Base-by-base conservation (phyloP, 1,284 basidiomycete genomes). In the Austroboletus niveus region DNA sequence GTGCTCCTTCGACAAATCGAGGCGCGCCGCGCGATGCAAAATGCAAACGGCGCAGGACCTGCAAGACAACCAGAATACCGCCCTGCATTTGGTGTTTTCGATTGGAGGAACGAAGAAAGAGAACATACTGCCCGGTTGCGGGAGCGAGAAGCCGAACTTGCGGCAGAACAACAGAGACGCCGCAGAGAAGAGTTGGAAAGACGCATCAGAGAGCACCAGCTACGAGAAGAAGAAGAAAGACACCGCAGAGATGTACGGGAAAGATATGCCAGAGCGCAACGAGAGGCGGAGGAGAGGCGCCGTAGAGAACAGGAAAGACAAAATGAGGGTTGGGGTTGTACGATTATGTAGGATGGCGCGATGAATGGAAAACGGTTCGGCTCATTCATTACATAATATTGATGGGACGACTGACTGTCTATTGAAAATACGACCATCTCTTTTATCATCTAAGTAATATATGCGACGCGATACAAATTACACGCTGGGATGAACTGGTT, bases 1-100 rank as follows among this genome's bases (percentile, higher is more conserved):
- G 64, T 53, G 11, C 45, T 63, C 2, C 30, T 61, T 15, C 51
- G 58, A 14, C 60, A 51, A 31, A 44, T 22, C 11, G 60, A 66
- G 24, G 20, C 12, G 24, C 45, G 54, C 20, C 50, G 59, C 14
- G 40, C 29, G 15, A 5, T 42, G 7, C 51, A 30, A 10, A 40
- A 45, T 11, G 44, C 22, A 6, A 32, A 52, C 7, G 36, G 9
- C 4, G 42, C n/a, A 27, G 41, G 17, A 4, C 43, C 32, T 1
- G 22, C 9, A 7, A 12, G 31, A 52, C 4, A 44, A 5, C 42
- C 40, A n/a, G 47, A 31, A 14, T 12, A 51, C 10, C 5, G 5
- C n/a, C 14, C 30, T 14, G 35, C 17, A 7, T 3, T 20, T 11
- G n/a, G 9, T 8, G 14, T 9, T 38, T 14, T n/a, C 9, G 17